Conservation (phyloP, 2,329 filamentous ascomycete species). For the Coniochaeta hoffmannii region DNA sequence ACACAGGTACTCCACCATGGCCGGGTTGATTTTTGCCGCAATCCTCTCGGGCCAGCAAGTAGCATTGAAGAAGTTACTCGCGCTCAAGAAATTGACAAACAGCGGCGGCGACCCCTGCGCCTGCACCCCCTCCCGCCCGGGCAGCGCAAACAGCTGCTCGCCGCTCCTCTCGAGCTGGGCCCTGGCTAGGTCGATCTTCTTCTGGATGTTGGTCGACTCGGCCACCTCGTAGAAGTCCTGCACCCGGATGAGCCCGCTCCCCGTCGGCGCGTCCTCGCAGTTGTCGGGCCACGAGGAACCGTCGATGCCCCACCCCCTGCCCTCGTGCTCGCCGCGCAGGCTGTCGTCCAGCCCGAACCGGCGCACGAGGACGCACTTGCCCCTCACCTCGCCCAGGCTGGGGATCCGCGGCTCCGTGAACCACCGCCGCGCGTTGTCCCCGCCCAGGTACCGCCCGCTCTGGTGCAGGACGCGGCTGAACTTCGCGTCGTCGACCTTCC, state of each 20-base stretch:
- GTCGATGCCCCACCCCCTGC: slow-evolving; percentile 51
- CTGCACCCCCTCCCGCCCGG: slow-evolving; percentile 18
- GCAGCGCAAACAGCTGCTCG: slow-evolving; percentile 38
- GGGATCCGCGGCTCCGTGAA: slow-evolving; percentile 73
- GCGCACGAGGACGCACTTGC: slow-evolving; percentile 76
- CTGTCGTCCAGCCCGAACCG: slow-evolving; percentile 63
- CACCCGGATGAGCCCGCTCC: slow-evolving; percentile 68
- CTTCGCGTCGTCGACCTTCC: slow-evolving; percentile 70
- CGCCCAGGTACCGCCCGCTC: slow-evolving; percentile 60
- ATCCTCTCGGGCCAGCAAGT: slow-evolving; percentile 92
- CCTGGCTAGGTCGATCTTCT: slow-evolving; percentile 68
- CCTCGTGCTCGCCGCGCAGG: slow-evolving; percentile 42
- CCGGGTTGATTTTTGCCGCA: slow-evolving; percentile 79
- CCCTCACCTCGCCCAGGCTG: slow-evolving; percentile 68
- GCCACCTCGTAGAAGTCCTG: slow-evolving; percentile 94
- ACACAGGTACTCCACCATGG: slow-evolving; percentile 57
- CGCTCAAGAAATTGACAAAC: slow-evolving; percentile 85
- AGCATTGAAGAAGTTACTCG: slow-evolving; percentile 88
- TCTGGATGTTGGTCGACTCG: slow-evolving; percentile 65
- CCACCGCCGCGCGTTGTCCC: slow-evolving; percentile 53
- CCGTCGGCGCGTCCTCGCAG: slow-evolving; percentile 64
- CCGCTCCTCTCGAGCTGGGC: slow-evolving; percentile 71
- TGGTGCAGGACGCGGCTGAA: slow-evolving; percentile 59
- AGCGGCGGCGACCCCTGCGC: slow-evolving; percentile 45
- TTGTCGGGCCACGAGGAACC: slow-evolving; percentile 78